Percentiles rank a stretch among this genome's conserved stretches.
phyloP scores from a whole-genome alignment of 768 basidiomycete genomes.

The Trametes villosa region DNA sequence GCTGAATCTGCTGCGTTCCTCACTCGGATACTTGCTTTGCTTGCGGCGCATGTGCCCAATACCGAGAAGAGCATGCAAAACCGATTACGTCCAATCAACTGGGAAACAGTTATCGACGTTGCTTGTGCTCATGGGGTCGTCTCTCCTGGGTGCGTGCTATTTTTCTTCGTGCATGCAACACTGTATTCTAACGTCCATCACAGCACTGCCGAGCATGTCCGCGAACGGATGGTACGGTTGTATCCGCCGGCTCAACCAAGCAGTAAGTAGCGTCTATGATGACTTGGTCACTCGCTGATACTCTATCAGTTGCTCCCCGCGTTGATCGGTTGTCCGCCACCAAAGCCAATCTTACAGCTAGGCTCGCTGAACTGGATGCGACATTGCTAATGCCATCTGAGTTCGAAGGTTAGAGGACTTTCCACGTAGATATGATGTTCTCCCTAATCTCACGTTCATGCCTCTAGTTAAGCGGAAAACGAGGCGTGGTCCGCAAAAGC shows the following conservation, averaged over 20 bases:
- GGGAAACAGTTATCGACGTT: conserved; percentile 65
- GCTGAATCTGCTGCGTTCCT: conserved; percentile 50
- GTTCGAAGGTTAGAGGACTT: no score
- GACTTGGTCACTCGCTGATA: neutral
- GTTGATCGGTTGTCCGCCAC: neutral
- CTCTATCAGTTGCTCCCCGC: conserved; percentile 9
- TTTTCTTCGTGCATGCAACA: neutral
- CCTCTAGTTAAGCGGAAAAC: conserved; percentile 3
- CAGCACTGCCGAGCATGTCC: conserved; percentile 18
- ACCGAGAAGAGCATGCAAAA: conserved; percentile 66
- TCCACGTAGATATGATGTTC: no score
- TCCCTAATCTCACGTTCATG: no score
- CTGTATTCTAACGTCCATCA: neutral
- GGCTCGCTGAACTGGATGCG: conserved; percentile 8
- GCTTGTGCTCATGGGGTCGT: conserved; percentile 47
- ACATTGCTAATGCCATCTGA: conserved; percentile 20
- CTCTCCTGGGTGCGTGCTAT: conserved; percentile 27
- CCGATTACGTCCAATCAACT: conserved; percentile 61
- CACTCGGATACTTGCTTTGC: conserved; percentile 52
- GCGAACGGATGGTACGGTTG: conserved; percentile 18
- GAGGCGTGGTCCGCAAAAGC: conserved; percentile 21
- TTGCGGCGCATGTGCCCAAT: conserved; percentile 60
- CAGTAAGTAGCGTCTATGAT: neutral
- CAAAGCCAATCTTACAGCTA: neutral
- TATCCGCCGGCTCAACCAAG: conserved; percentile 14